These are phyloP conservation scores for Exophiala xenobiotica DNA, from an alignment of 2,329 filamentous ascomycete species.

Conservation along the genomic window DNA sequence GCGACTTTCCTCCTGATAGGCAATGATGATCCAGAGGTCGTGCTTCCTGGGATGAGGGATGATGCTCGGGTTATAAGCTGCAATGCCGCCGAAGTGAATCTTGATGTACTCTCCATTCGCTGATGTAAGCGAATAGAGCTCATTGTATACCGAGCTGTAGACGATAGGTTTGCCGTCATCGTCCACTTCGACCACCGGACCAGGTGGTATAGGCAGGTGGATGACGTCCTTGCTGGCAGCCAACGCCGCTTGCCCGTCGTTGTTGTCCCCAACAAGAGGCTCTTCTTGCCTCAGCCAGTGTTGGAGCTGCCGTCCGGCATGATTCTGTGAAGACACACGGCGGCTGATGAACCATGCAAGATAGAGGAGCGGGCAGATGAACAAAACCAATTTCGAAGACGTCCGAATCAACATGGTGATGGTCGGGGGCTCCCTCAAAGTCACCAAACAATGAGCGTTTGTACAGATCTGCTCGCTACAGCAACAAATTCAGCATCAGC, in stretches of 20 bases:
- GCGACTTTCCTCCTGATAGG: slow-evolving; percentile 43
- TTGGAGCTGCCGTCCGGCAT: too few relatives aligned
- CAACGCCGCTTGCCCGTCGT: not conserved
- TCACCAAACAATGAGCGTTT: not conserved
- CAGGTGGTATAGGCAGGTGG: slow-evolving; percentile 1
- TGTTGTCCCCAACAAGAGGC: not conserved
- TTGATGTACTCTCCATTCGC: slow-evolving; percentile 48
- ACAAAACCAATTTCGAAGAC: not conserved
- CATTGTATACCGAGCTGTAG: slow-evolving; percentile 14
- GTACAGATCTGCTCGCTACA: too few relatives aligned
- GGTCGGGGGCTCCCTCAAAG: not conserved
- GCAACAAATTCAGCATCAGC: too few relatives aligned
- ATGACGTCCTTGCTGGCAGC: not conserved
- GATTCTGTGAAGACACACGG: not conserved
- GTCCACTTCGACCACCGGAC: slow-evolving; percentile 3
- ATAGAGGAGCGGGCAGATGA: not conserved
- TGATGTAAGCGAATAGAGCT: slow-evolving; percentile 50
- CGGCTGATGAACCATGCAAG: not conserved
- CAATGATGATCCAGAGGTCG: slow-evolving; percentile 53
- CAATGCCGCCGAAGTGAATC: slow-evolving; percentile 46
- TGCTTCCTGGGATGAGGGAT: slow-evolving; percentile 53
- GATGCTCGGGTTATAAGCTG: slow-evolving; percentile 56
- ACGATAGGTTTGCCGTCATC: slow-evolving; percentile 4
- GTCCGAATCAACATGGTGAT: not conserved
- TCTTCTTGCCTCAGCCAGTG: not conserved